Percentiles rank a stretch among this genome's conserved stretches.
phyloP scores from a whole-genome alignment of 2,329 filamentous ascomycete species.

The Metarhizium anisopliae region DNA sequence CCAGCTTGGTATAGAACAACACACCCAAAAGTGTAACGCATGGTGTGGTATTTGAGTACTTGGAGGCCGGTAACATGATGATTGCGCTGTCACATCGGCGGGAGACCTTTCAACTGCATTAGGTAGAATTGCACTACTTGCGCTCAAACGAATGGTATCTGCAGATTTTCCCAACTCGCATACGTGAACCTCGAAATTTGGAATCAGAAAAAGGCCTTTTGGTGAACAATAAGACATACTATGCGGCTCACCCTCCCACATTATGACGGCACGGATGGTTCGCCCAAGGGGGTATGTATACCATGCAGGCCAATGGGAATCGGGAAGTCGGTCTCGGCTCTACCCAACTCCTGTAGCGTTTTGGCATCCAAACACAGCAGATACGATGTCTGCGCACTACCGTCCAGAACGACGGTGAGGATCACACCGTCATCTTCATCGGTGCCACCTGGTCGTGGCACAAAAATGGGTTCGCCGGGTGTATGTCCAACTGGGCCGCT shows the following conservation, averaged over 20 bases:
- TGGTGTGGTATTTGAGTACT: no score
- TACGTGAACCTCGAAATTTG: not conserved
- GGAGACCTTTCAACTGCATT: no score
- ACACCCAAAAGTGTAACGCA: no score
- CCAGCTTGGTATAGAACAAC: no score
- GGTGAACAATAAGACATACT: not conserved
- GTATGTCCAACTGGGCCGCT: slow-evolving; percentile 48
- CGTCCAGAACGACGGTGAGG: slow-evolving; percentile 56
- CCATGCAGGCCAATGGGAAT: slow-evolving; percentile 61
- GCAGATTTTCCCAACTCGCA: no score
- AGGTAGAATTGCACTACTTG: no score
- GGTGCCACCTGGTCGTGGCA: slow-evolving; percentile 33
- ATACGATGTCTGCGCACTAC: slow-evolving; percentile 49
- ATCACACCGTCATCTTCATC: slow-evolving; percentile 57
- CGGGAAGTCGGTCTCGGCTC: slow-evolving; percentile 52
- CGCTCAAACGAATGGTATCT: no score
- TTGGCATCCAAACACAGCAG: slow-evolving; percentile 55
- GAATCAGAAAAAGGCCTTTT: no score
- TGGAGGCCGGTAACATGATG: no score
- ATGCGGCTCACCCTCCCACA: not conserved
- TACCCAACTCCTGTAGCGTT: slow-evolving; percentile 53
- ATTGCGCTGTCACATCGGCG: no score
- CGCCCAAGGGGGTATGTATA: slow-evolving; percentile 24
- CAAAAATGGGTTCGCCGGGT: slow-evolving; percentile 62
- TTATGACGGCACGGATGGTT: not conserved